These are phyloP conservation scores for Annulohypoxylon stygium DNA, from an alignment of 495 filamentous ascomycete species.

Conservation along the genomic window DNA sequence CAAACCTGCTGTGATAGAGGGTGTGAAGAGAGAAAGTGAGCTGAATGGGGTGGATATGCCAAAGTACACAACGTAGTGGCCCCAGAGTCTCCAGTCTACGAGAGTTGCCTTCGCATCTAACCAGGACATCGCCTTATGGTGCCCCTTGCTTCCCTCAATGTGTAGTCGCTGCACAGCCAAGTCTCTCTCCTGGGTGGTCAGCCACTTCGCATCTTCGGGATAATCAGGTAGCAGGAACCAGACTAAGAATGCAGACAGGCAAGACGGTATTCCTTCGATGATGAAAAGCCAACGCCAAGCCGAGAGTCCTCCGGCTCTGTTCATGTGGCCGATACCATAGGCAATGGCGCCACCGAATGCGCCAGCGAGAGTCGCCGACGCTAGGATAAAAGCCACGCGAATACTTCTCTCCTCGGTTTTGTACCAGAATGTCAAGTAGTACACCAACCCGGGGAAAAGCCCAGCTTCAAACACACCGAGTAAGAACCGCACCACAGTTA, in stretches of 20 bases:
- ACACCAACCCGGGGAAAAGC: conserved; percentile 81
- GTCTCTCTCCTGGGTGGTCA: conserved; percentile 72
- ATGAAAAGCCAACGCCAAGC: conserved; percentile 87
- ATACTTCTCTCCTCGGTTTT: conserved; percentile 61
- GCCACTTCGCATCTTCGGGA: conserved; percentile 77
- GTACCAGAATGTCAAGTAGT: conserved; percentile 89
- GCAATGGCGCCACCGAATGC: conserved; percentile 85
- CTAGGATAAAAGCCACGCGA: conserved; percentile 81
- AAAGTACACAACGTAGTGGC: conserved; percentile 76
- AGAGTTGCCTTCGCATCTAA: conserved; percentile 75
- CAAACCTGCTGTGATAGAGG: conserved; percentile 78
- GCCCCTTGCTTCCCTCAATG: conserved; percentile 62
- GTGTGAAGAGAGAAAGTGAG: conserved; percentile 84
- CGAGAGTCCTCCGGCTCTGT: conserved; percentile 70
- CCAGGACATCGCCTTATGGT: conserved; percentile 80
- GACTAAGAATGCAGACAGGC: conserved; percentile 68
- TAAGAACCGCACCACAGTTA: conserved; percentile 67
- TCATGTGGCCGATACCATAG: conserved; percentile 75
- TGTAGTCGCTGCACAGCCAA: conserved; percentile 75
- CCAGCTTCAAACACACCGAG: conserved; percentile 72
- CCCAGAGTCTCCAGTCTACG: conserved; percentile 81
- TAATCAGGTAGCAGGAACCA: conserved; percentile 85
- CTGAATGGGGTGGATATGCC: conserved; percentile 74
- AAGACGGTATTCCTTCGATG: conserved; percentile 76
- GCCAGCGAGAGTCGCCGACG: conserved; percentile 80